Base-by-base conservation (phyloP, 768 basidiomycete species). In the Tricholoma furcatifolium region DNA sequence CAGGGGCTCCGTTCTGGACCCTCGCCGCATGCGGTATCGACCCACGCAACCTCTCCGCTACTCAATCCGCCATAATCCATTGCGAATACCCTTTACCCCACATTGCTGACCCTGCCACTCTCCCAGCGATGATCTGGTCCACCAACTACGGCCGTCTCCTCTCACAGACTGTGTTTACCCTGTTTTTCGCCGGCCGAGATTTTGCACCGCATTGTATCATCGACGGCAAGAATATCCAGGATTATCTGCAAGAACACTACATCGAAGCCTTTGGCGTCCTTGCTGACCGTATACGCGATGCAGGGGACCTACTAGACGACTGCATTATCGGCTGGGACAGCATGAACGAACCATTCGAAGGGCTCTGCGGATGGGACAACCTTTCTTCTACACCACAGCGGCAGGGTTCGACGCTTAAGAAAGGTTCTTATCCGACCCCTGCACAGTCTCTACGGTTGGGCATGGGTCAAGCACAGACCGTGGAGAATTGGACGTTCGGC, bases 321-420 rank as follows among this genome's bases (percentile, higher is more conserved):
- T 94, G 93, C 58, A 81, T 99, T 10, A 87, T 98, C 43, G 97
- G 97, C 0, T 98, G 96, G 97, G 97, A 99, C 65, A 88, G 85
- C 60, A 72, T 98, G 69, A 98, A 99, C 67, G 97, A 99, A 67
- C 96, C 97, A 0, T 84, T 84, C 34, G 91, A 95, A 59, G 97
- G 97, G 0, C 76, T 91, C 36, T 78, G 70, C 30, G 77, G 76
- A 2, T 87, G 87, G 68, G 73, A 77, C 0, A 84, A 96, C 65
- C 74, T 99, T 24, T 78, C 75, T 46, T 54, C 65, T 11, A 83
- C 86, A 40, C 88, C 93, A 0, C 71, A 70, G 14, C 70, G 78
- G 31, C 91, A 93, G 63, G 83, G 83, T 1, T 80, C 84, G 10
- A 84, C 81, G 15, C 73, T 92, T 32, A 92, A 90, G 64, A 96